Evolutionary conservation across 2,329 filamentous ascomycete genomes (phyloP).

Genomic region (Geoglossum cookeanum): DNA sequence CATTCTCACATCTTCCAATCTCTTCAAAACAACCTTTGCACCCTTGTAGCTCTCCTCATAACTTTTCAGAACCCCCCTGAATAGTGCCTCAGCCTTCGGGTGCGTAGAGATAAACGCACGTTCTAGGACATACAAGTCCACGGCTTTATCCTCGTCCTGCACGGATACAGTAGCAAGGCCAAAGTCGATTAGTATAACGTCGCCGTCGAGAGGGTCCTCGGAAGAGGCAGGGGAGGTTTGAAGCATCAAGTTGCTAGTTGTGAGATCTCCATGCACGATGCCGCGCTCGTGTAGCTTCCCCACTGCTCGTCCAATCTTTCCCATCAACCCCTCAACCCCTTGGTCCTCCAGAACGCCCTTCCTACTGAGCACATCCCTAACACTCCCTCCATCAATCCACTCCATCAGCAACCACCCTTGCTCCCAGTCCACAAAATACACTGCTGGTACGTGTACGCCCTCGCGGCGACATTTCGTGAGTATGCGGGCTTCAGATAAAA

Average conservation of each 20-base stretch:
- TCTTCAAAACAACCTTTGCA: constrained; percentile 53
- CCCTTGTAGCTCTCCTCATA: constrained; percentile 63
- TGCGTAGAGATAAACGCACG: constrained; percentile 90
- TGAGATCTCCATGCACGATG: constrained; percentile 85
- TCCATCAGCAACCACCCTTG: constrained; percentile 60
- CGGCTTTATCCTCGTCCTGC: constrained; percentile 81
- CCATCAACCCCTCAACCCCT: constrained; percentile 41
- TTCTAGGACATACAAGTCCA: constrained; percentile 91
- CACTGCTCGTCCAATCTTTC: constrained; percentile 49
- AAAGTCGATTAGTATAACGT: constrained; percentile 86
- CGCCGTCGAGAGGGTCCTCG: constrained; percentile 34
- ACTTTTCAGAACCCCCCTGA: constrained; percentile 50
- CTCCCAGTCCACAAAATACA: constrained; percentile 51
- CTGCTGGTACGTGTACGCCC: constrained; percentile 62
- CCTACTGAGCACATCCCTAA: constrained; percentile 52
- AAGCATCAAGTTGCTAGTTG: constrained; percentile 93
- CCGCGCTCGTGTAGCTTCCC: constrained; percentile 66
- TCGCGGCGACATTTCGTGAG: constrained; percentile 60
- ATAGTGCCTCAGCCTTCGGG: constrained; percentile 62
- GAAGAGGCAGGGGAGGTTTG: constrained; percentile 13
- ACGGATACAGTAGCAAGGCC: constrained; percentile 66
- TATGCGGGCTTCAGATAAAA: constrained; percentile 76
- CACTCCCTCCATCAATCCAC: constrained; percentile 59
- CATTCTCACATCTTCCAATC: constrained; percentile 80
- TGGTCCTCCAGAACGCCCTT: constrained; percentile 19